These are phyloP conservation scores for Rhizopogon vesiculosus DNA, from an alignment of 768 basidiomycete genomes.

Conservation along the genomic window DNA sequence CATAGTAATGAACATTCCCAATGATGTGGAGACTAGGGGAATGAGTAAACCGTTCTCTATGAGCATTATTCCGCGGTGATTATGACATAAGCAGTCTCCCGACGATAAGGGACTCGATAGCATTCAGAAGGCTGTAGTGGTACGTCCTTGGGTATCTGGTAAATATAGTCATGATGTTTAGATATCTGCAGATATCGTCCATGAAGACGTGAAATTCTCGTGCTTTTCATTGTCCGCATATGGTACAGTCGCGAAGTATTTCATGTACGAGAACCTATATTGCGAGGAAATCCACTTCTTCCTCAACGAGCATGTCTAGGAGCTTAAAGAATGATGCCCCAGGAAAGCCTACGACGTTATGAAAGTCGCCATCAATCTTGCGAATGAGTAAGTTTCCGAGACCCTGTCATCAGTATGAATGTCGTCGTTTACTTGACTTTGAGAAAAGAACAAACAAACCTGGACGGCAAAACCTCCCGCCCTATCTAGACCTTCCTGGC, in stretches of 20 bases:
- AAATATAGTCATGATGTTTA: no score
- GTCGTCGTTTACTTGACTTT: neutral
- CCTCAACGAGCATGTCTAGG: slow-evolving; percentile 63
- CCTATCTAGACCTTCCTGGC: slow-evolving; percentile 79
- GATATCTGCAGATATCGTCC: no score
- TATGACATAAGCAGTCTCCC: no score
- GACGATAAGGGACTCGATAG: no score
- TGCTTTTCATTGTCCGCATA: neutral
- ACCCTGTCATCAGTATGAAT: slow-evolving; percentile 42
- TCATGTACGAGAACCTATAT: slow-evolving; percentile 6
- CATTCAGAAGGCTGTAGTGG: no score
- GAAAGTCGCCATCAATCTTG: slow-evolving; percentile 85
- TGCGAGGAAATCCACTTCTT: slow-evolving; percentile 68
- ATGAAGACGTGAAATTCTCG: neutral
- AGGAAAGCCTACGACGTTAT: slow-evolving; percentile 92
- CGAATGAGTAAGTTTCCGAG: slow-evolving; percentile 77
- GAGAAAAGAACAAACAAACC: slow-evolving; percentile 43
- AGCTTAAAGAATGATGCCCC: slow-evolving; percentile 79
- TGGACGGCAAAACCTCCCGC: slow-evolving; percentile 96
- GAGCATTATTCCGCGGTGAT: no score
- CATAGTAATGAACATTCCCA: no score
- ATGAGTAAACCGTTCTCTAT: no score
- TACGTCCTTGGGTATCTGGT: no score
- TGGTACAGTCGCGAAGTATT: neutral
- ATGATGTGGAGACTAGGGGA: no score